Conservation (phyloP, 1,284 basidiomycete genomes). For the Cerrena zonata region DNA sequence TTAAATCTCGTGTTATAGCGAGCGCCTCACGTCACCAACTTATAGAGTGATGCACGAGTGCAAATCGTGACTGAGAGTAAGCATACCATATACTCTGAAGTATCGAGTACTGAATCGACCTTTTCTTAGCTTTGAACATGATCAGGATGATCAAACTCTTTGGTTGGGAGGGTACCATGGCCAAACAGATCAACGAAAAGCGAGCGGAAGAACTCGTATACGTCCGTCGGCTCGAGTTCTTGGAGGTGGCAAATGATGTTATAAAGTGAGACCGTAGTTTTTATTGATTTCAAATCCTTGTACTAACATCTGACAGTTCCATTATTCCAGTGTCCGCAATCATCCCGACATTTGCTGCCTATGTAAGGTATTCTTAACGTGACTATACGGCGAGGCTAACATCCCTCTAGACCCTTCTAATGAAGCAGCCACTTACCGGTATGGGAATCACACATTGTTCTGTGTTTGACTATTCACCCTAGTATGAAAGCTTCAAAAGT, state of each 20-base stretch:
- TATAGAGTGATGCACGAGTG: slow-evolving; percentile 43
- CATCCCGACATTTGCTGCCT: slow-evolving; percentile 64
- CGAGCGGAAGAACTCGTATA: slow-evolving; percentile 48
- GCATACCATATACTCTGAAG: background rate
- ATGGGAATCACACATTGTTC: slow-evolving; percentile 16
- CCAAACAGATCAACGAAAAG: slow-evolving; percentile 40
- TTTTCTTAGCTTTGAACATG: slow-evolving; percentile 30
- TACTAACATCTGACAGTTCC: slow-evolving; percentile 33
- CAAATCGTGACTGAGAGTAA: slow-evolving; percentile 41
- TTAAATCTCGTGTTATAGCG: too few relatives aligned
- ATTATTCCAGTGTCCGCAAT: slow-evolving; percentile 65
- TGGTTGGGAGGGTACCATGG: slow-evolving; percentile 48
- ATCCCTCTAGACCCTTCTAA: slow-evolving; percentile 30
- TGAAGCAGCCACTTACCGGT: slow-evolving; percentile 29
- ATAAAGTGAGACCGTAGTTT: slow-evolving; percentile 31
- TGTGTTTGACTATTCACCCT: background rate
- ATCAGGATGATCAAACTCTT: slow-evolving; percentile 60
- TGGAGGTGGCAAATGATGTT: slow-evolving; percentile 31
- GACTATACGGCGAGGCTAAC: background rate
- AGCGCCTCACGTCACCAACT: too few relatives aligned
- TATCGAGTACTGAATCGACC: background rate
- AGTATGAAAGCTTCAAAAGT: slow-evolving; percentile 31
- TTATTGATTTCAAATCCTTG: background rate
- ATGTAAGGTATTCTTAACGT: slow-evolving; percentile 25
- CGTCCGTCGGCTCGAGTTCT: slow-evolving; percentile 36